These are phyloP conservation scores for Glycine tomentella DNA, from an alignment of 306 rosid genomes.

Conservation along the genomic window DNA sequence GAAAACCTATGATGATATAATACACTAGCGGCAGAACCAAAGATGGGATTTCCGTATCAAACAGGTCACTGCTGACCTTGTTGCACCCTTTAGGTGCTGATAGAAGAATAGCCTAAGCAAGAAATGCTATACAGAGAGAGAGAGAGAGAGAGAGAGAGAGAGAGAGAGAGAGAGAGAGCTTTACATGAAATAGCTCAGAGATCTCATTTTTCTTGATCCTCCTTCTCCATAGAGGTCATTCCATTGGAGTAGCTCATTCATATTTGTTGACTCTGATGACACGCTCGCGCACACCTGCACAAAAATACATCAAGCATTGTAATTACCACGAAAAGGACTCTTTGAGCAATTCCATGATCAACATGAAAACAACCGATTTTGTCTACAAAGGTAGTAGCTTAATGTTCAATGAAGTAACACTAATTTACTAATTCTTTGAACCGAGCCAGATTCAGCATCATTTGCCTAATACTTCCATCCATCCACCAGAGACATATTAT, in stretches of 20 bases:
- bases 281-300: constrained; percentile 97
- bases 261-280: constrained; percentile 88
- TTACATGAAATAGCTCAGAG: constrained; percentile 98
- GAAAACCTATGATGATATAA: constrained; percentile 48
- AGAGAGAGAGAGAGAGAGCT: constrained; percentile 12
- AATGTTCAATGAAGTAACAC: not conserved
- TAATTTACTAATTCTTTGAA: not conserved
- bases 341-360: not conserved
- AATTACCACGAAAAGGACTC: not conserved
- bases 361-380: not conserved
- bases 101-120: constrained; percentile 53
- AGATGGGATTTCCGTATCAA: constrained; percentile 39
- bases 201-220: constrained; percentile 91
- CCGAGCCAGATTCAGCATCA: not conserved
- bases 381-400: not conserved
- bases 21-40: constrained; percentile 47
- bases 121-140: constrained; percentile 57
- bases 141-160: constrained; percentile 20
- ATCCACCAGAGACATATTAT: not conserved
- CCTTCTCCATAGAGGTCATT: constrained; percentile 98
- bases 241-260: constrained; percentile 97
- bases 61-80: constrained; percentile 41
- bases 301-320: not conserved
- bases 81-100: constrained; percentile 40
- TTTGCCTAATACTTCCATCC: not conserved